These are phyloP conservation scores for Aspergillus sp. DNA, from an alignment of 2,329 filamentous ascomycete genomes.

Conservation along the genomic window DNA sequence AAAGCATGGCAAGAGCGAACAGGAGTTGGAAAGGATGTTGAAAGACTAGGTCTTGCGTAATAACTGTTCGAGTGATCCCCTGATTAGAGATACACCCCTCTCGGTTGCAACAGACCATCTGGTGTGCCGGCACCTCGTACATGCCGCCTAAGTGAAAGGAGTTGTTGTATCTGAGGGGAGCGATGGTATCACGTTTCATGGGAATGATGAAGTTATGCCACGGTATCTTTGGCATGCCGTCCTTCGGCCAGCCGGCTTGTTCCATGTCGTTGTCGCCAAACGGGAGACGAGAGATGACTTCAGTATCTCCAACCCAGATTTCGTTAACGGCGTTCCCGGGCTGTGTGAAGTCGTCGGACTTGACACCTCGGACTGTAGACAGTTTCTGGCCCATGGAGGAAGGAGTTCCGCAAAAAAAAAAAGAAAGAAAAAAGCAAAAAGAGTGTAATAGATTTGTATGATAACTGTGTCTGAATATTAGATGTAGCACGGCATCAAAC, in stretches of 20 bases:
- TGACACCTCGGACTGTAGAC: slow-evolving; percentile 34
- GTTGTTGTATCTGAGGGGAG: background rate
- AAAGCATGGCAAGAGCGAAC: background rate
- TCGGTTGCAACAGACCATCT: background rate
- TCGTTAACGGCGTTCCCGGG: slow-evolving; percentile 41
- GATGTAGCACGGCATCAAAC: background rate
- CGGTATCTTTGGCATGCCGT: slow-evolving; percentile 37
- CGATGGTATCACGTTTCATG: slow-evolving; percentile 22
- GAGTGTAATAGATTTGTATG: background rate
- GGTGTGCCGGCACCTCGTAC: background rate
- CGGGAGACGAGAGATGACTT: slow-evolving; percentile 39
- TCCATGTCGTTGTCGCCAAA: slow-evolving; percentile 40
- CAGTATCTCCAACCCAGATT: slow-evolving; percentile 37
- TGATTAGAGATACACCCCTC: background rate
- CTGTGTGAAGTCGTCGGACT: slow-evolving; percentile 34
- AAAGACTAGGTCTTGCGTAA: background rate
- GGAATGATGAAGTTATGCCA: slow-evolving; percentile 44
- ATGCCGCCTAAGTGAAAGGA: background rate
- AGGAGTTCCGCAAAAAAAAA: background rate
- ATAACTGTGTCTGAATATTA: background rate
- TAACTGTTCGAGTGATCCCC: background rate
- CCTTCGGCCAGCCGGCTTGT: slow-evolving; percentile 35
- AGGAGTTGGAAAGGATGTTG: background rate
- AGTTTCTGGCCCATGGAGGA: slow-evolving; percentile 36
- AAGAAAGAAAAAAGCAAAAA: too few species aligned